Conservation (phyloP, 805 yeast genomes). For the Cyberlindnera maritima region DNA sequence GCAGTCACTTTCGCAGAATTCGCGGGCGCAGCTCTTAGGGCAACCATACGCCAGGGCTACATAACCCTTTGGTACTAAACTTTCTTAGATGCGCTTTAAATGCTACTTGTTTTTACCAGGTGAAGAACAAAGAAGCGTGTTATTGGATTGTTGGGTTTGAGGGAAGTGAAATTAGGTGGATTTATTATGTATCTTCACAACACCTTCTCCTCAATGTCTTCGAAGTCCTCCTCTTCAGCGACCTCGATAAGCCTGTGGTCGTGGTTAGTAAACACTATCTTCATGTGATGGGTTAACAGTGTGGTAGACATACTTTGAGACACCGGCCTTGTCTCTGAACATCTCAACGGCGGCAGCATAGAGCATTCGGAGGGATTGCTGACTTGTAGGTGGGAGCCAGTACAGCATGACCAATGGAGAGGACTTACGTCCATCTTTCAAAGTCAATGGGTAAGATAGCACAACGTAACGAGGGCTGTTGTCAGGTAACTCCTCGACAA, state of each 20-base stretch:
- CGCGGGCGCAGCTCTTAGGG: background rate
- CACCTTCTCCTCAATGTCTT: conserved; percentile 43
- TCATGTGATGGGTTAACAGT: no score
- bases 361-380: conserved; percentile 78
- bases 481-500: conserved; percentile 77
- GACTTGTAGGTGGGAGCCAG: conserved; percentile 86
- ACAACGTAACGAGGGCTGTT: conserved; percentile 75
- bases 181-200: no score
- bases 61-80: background rate
- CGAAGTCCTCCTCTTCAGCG: conserved; percentile 70
- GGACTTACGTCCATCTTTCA: conserved; percentile 68
- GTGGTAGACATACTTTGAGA: conserved; percentile 30
- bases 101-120: no score
- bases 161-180: background rate
- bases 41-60: background rate
- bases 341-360: conserved; percentile 90
- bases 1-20: background rate
- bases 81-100: no score
- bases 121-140: no score
- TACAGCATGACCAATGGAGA: conserved; percentile 79
- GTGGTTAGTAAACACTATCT: conserved; percentile 17
- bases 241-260: conserved; percentile 50
- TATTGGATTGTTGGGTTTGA: no score
- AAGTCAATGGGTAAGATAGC: conserved; percentile 69
- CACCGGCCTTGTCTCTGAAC: conserved; percentile 56